These are phyloP conservation scores for Drechslerella coelobrocha DNA, from an alignment of 2,329 filamentous ascomycete genomes.

Conservation along the genomic window DNA sequence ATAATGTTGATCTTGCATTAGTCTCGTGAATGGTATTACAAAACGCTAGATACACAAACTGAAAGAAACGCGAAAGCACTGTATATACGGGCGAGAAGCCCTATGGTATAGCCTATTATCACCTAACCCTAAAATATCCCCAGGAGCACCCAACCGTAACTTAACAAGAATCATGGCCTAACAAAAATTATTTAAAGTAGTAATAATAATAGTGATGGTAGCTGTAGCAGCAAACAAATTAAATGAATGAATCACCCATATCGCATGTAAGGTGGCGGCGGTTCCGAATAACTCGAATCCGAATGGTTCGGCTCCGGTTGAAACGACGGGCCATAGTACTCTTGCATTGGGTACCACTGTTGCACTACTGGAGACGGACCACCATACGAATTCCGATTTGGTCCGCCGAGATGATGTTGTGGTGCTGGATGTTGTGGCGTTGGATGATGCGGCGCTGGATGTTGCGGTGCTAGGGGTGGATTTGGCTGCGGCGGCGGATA, in stretches of 20 bases:
- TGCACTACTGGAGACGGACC: constrained; percentile 3
- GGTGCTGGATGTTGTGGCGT: constrained; percentile 15
- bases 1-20: background rate
- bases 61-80: background rate
- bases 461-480: constrained; percentile 1
- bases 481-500: constrained; percentile 7
- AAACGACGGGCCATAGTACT: constrained; percentile 32
- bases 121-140: no score
- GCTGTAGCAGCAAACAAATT: background rate
- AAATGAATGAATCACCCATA: constrained; percentile 21
- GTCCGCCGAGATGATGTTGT: background rate
- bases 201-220: constrained; percentile 15
- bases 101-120: no score
- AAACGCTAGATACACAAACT: constrained; percentile 12
- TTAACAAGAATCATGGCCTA: no score
- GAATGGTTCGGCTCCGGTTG: constrained; percentile 5
- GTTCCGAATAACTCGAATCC: constrained; percentile 25
- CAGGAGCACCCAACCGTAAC: no score
- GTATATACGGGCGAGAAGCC: no score
- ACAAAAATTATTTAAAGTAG: no score
- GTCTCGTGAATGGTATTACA: constrained; percentile 8
- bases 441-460: background rate
- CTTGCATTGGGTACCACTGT: constrained; percentile 43
- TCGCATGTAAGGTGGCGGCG: constrained; percentile 48
- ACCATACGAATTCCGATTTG: background rate